These are phyloP conservation scores for Capsella bursapastoris DNA, from an alignment of 345 rosid species.

Conservation along the genomic window DNA sequence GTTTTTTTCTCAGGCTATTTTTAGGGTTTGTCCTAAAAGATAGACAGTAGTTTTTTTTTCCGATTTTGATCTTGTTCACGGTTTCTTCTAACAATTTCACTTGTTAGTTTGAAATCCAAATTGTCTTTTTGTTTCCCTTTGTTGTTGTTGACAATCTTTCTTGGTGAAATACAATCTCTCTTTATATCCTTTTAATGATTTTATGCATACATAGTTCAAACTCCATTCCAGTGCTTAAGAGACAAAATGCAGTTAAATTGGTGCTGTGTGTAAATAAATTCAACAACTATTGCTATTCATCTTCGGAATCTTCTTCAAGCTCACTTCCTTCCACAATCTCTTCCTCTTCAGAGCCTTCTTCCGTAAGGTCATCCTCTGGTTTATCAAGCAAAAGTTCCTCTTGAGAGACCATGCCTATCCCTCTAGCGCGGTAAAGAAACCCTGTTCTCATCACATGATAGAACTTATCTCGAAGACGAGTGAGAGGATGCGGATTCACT, in stretches of 20 bases:
- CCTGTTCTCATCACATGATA: conserved; percentile 93
- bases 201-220: conserved; percentile 18
- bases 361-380: conserved; percentile 49
- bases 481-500: conserved; percentile 83
- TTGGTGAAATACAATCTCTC: conserved; percentile 40
- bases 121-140: conserved; percentile 21
- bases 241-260: background rate
- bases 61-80: conserved; percentile 44
- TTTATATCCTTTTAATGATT: conserved; percentile 9
- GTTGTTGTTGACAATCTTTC: conserved; percentile 33
- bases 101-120: conserved; percentile 39
- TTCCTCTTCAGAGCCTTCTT: conserved; percentile 64
- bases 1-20: conserved; percentile 35
- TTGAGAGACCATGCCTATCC: conserved; percentile 53
- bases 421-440: conserved; percentile 77
- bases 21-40: conserved; percentile 42
- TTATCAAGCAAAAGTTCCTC: conserved; percentile 54
- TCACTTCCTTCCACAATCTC: conserved; percentile 53
- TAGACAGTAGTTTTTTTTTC: conserved; percentile 38
- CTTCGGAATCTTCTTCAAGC: conserved; percentile 58
- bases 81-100: conserved; percentile 43
- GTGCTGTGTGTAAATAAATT: background rate
- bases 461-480: conserved; percentile 69
- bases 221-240: background rate
- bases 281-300: conserved; percentile 9